Evolutionary conservation across 2,329 filamentous ascomycete genomes (phyloP).

Genomic region (Diaporthe australafricana): DNA sequence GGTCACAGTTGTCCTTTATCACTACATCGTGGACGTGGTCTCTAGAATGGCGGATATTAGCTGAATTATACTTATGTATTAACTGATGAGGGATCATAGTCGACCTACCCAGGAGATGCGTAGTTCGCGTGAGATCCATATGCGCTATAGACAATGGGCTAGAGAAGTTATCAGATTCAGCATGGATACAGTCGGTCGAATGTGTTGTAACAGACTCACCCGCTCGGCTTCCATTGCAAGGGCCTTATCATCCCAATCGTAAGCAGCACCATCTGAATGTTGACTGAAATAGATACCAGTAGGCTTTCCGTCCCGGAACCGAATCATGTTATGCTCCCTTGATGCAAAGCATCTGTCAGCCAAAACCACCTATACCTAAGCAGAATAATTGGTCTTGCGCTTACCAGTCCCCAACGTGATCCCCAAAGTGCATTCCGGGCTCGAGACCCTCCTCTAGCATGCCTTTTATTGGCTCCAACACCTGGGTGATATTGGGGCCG

Average conservation of each 20-base stretch:
- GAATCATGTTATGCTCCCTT: constrained; percentile 50
- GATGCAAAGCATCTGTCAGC: not conserved
- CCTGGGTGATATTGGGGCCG: constrained; percentile 47
- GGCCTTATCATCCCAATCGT: constrained; percentile 42
- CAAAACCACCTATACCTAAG: not conserved
- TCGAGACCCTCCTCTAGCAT: constrained; percentile 38
- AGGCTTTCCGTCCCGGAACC: constrained; percentile 40
- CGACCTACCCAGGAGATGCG: constrained; percentile 43
- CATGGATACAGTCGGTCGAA: not conserved
- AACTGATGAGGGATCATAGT: no score
- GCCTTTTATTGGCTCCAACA: constrained; percentile 44
- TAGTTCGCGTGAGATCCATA: constrained; percentile 52
- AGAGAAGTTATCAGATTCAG: not conserved
- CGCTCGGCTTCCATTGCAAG: constrained; percentile 43
- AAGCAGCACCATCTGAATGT: constrained; percentile 33
- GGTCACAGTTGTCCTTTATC: constrained; percentile 49
- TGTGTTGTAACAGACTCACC: constrained; percentile 38
- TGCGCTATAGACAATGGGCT: constrained; percentile 51
- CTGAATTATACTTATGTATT: fast-evolving
- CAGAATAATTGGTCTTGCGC: not conserved
- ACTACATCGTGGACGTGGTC: constrained; percentile 48
- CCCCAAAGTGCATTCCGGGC: constrained; percentile 40
- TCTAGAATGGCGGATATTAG: constrained; percentile 37
- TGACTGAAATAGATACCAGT: constrained; percentile 37
- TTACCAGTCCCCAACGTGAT: constrained; percentile 45